A percentile compares a stretch with the other conserved stretches of the same genome.
Evolutionary conservation across 176 grass and related monocot species (phyloP).

Genomic region (Typha latifolia): DNA sequence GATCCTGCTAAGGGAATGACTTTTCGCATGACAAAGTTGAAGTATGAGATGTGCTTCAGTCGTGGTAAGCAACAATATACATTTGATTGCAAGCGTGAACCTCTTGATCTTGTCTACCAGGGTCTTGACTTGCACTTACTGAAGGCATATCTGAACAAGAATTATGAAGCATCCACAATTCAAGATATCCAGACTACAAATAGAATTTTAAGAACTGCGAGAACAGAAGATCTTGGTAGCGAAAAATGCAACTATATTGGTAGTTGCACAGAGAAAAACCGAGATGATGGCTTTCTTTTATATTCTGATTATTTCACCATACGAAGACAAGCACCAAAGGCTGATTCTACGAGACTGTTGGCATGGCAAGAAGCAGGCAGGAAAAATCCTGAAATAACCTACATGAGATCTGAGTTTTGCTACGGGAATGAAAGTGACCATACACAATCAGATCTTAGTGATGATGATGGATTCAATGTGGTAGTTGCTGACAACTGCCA

Average conservation of each 20-base stretch:
- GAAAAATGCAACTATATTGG: slow-evolving; percentile 44
- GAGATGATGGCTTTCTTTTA: slow-evolving; percentile 80
- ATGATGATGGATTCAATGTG: slow-evolving; percentile 92
- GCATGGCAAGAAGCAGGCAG: slow-evolving; percentile 73
- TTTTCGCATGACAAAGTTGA: slow-evolving; percentile 62
- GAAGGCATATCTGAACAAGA: slow-evolving; percentile 56
- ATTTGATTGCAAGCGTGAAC: slow-evolving; percentile 82
- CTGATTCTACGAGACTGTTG: slow-evolving; percentile 67
- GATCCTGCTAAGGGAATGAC: slow-evolving; percentile 81
- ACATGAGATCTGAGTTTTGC: slow-evolving; percentile 52
- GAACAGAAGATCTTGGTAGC: slow-evolving; percentile 27
- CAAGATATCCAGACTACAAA: slow-evolving; percentile 42
- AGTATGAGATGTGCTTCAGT: slow-evolving; percentile 69
- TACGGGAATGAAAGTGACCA: slow-evolving; percentile 48
- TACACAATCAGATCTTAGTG: slow-evolving; percentile 63
- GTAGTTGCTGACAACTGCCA: slow-evolving; percentile 95
- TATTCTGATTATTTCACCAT: slow-evolving; percentile 89
- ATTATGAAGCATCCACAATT: slow-evolving; percentile 28
- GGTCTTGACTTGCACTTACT: slow-evolving; percentile 74
- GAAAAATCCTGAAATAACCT: slow-evolving; percentile 49
- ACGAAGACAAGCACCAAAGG: slow-evolving; percentile 88
- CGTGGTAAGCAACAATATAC: slow-evolving; percentile 87
- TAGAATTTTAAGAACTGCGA: neutral
- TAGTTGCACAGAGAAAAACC: slow-evolving; percentile 46
- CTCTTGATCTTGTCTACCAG: slow-evolving; percentile 98